A percentile compares a stretch with the other conserved stretches of the same genome.
Conservation (phyloP, 306 rosid genomes). For the Rosa chinensis region DNA sequence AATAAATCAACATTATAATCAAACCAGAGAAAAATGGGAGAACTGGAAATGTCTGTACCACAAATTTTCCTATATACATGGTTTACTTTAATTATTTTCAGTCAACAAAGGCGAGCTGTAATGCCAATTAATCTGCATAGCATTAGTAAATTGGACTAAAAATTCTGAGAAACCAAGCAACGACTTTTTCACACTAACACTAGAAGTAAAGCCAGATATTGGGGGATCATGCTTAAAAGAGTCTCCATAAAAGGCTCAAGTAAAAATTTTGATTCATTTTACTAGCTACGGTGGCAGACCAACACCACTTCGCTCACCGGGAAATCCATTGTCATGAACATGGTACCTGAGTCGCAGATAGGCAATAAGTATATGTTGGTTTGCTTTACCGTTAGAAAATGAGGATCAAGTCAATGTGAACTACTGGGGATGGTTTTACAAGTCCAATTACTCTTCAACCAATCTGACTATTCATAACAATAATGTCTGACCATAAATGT, state of each 20-base stretch:
- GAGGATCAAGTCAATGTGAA: too few relatives aligned
- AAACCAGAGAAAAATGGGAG: not conserved
- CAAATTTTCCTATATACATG: not conserved
- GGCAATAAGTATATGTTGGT: not conserved
- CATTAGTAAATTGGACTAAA: not conserved
- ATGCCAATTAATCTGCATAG: not conserved
- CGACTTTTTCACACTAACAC: not conserved
- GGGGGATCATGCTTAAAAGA: not conserved
- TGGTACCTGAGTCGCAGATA: not conserved
- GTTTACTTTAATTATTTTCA: not conserved
- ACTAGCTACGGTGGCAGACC: not conserved
- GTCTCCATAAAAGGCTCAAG: not conserved
- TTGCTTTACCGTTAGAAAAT: not conserved
- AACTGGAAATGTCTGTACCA: not conserved
- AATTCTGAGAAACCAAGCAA: not conserved
- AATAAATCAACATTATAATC: not conserved
- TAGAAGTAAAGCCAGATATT: not conserved
- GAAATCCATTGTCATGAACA: not conserved
- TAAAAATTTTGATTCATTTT: not conserved
- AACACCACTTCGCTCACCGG: not conserved
- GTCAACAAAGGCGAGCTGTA: not conserved
- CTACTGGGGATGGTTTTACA: slow-evolving; percentile 4
- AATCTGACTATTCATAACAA: not conserved
- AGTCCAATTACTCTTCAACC: not conserved
- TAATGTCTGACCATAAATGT: not conserved